A percentile compares a stretch with the other conserved stretches of the same genome.
These are phyloP conservation scores for Blastocystis sp. DNA, from an alignment of 352 stramenopile species.

Conservation along the genomic window DNA sequence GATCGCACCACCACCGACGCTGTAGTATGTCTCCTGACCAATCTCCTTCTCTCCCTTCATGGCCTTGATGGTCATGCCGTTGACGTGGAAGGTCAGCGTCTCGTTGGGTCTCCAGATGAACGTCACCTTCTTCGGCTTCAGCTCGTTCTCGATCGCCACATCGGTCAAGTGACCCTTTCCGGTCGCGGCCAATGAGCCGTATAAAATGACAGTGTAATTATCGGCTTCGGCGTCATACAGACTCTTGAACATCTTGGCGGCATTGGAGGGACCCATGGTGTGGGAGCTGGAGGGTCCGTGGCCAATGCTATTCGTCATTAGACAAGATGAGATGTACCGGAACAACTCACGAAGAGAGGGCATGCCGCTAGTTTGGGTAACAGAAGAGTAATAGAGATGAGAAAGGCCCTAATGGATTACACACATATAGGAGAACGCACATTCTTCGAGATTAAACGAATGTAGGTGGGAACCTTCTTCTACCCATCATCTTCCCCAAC, in stretches of 20 bases:
- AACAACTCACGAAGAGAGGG: conserved; percentile 60
- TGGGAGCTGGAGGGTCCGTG: conserved; percentile 72
- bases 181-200: conserved; percentile 71
- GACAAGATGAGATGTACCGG: background rate
- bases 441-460: conserved; percentile 54
- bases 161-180: conserved; percentile 72
- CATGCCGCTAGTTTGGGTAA: conserved; percentile 60
- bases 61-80: conserved; percentile 71
- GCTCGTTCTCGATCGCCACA: conserved; percentile 70
- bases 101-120: conserved; percentile 70
- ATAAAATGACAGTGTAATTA: conserved; percentile 66
- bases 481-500: background rate
- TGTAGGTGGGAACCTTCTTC: conserved; percentile 39
- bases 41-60: conserved; percentile 36
- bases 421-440: background rate
- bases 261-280: conserved; percentile 72
- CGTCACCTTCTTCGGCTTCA: conserved; percentile 68
- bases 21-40: conserved; percentile 71
- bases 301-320: conserved; percentile 69
- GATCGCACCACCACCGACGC: conserved; percentile 71
- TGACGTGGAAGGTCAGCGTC: conserved; percentile 69
- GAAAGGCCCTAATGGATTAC: conserved; percentile 23
- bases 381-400: conserved; percentile 55
- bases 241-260: conserved; percentile 64
- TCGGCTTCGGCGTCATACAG: conserved; percentile 46